phyloP scores from a whole-genome alignment of 139 green algal genomes.

The Chlorella sp. region DNA sequence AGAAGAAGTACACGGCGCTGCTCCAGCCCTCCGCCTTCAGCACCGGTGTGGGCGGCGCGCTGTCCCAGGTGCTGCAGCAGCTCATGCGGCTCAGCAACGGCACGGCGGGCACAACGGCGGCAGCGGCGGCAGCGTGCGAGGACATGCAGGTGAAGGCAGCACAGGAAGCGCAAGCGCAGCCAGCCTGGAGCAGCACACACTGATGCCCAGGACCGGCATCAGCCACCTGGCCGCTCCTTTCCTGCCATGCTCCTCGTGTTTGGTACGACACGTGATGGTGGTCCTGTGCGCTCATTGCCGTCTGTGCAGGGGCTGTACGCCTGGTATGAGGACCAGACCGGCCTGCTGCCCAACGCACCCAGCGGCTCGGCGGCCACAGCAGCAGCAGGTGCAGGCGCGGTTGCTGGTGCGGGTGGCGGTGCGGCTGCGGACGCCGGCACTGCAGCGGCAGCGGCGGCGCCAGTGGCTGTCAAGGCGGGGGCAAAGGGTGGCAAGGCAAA shows the following conservation, averaged over 20 bases:
- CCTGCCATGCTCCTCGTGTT: too few species aligned
- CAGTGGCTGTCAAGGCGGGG: background rate
- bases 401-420: background rate
- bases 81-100: too few species aligned
- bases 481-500: background rate
- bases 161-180: background rate
- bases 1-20: background rate
- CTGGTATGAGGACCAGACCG: slow-evolving; percentile 1
- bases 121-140: background rate
- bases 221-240: too few species aligned
- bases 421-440: background rate
- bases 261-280: too few species aligned
- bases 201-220: background rate
- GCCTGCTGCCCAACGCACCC: background rate
- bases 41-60: background rate
- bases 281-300: too few species aligned
- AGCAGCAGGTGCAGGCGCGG: background rate
- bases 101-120: too few species aligned
- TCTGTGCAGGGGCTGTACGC: background rate
- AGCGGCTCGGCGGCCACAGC: background rate
- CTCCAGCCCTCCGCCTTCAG: background rate
- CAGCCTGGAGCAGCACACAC: background rate
- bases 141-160: background rate
- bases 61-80: background rate
- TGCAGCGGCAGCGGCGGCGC: too few species aligned